phyloP scores from a whole-genome alignment of 768 basidiomycete genomes.

The Hypsizygus marmoreus region DNA sequence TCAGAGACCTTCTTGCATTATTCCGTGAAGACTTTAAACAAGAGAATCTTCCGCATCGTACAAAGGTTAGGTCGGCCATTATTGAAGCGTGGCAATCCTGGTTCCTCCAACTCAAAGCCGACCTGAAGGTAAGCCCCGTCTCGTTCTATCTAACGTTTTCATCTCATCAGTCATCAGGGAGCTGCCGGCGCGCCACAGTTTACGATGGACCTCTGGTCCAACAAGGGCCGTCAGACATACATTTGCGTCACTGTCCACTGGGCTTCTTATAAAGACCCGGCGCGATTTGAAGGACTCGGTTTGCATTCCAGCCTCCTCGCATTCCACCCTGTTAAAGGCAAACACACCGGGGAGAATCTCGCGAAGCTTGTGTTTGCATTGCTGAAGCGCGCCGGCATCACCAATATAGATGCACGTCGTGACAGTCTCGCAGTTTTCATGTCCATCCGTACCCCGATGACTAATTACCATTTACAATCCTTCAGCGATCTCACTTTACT shows the following conservation, averaged over 20 bases:
- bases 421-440: too few species aligned
- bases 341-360: slow-evolving; percentile 14
- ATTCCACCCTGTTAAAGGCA: slow-evolving; percentile 17
- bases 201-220: slow-evolving; percentile 21
- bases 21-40: slow-evolving; percentile 23
- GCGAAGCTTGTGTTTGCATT: slow-evolving; percentile 1
- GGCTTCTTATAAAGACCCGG: slow-evolving; percentile 5
- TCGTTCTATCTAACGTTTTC: too few species aligned
- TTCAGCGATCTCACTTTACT: slow-evolving; percentile 8
- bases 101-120: slow-evolving; percentile 21
- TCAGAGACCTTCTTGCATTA: slow-evolving; percentile 24
- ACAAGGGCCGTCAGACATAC: slow-evolving; percentile 6
- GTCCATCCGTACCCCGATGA: neutral
- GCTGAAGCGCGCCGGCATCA: too few species aligned
- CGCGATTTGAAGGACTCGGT: neutral
- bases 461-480: neutral
- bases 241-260: slow-evolving; percentile 20
- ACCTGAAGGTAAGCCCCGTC: slow-evolving; percentile 23
- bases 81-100: slow-evolving; percentile 22
- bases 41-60: slow-evolving; percentile 25
- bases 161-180: slow-evolving; percentile 5
- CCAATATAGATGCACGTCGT: slow-evolving; percentile 1
- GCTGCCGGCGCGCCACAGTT: slow-evolving; percentile 12
- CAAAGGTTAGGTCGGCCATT: slow-evolving; percentile 20
- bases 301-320: slow-evolving; percentile 12